Evolutionary conservation across 371 early-diverging fungal species (phyloP), one percentile per base, ranked within the genome.

Genomic region (Mucor circinelloides): DNA sequence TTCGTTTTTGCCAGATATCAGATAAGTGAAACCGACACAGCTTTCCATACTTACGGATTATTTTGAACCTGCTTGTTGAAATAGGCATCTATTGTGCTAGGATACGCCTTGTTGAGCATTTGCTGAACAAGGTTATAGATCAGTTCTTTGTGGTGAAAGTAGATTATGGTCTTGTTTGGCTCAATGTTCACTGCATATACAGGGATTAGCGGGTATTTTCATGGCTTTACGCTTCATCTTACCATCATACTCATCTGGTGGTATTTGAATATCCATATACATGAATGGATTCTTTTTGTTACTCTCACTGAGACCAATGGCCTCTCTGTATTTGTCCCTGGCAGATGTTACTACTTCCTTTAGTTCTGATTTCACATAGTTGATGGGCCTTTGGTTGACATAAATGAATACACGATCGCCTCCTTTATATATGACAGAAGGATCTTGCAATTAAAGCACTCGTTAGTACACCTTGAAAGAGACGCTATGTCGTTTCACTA

Each of bases 101-200:
- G 70, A 69, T 63, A 76, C 28, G 31, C 17, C 6, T 31, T 58
- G 38, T 63, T 36, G 9, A 83, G 28, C 7, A 79, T 42, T 0
- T 36, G 46, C 31, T 77, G 66, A 0, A 79, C 31, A 1, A 73
- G 31, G 31, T 72, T 60, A 8, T 73, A 25, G 1, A 83, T 60
- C 5, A 34, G 31, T 46, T 74, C 64, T 25, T 75, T 75, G 6
- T 78, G 50, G 23, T 80, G 83, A 28, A 83, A 67, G 4, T 77
- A 50, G 13, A 83, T 69, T 0, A 69, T 74, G 27, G 67, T 71
- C 34, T 83, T 83, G 55, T 67, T 70, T 0, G 83, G 83, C 28
- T 83, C 83, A 19, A 83, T 48, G 58, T 83, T 83, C 8, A 83
- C 83, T 83, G 66, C 50, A 6, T 30, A 2, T 31, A n/a, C 6